Evolutionary conservation across 2,329 filamentous ascomycete genomes (phyloP), one percentile per base, ranked within the genome.

Genomic region (Cyphellophora attinorum): DNA sequence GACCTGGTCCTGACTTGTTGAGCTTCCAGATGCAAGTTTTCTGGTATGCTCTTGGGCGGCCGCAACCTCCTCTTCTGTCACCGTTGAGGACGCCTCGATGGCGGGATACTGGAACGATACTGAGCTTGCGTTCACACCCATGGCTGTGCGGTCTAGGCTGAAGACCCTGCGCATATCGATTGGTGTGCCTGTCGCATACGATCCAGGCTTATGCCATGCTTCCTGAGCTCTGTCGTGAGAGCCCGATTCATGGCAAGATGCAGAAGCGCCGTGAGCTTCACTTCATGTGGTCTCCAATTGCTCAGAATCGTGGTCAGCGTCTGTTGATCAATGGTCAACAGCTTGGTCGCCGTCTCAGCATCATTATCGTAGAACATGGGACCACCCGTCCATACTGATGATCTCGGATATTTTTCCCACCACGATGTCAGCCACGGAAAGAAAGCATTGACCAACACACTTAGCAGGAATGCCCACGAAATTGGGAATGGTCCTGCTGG

Each of bases 371-470:
- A 51, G 58, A 59, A 65, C 3, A 56, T 58, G 4, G 49, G 41
- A 31, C 53, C 40, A 12, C 54, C 32, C 5, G 36, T 27, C 45
- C 37, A n/a, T 52, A 49, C 5, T 47, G 48, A 54, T 5, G 51
- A 47, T 6, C 51, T 55, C 4, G 65, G 31, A n/a, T n/a, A n/a
- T n/a, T n/a, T n/a, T n/a, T n/a, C n/a, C n/a, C n/a, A n/a, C n/a
- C n/a, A n/a, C n/a, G n/a, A n/a, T n/a, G n/a, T n/a, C 5, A 65
- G 40, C 0, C 64, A 60, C 3, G 42, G 45, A 1, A 68, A 55
- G 4, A 69, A 56, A 5, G 12, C 28, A 14, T 12, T 12, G 16
- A 14, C 28, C 11, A 30, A 11, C 16, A 13, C 10, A 12, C 28
- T 11, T 12, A 30, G 28, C 12, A 30, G 11, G 35, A 56, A 69